These are phyloP conservation scores for Talaromyces sp. DNA, from an alignment of 2,329 filamentous ascomycete species.

Conservation along the genomic window DNA sequence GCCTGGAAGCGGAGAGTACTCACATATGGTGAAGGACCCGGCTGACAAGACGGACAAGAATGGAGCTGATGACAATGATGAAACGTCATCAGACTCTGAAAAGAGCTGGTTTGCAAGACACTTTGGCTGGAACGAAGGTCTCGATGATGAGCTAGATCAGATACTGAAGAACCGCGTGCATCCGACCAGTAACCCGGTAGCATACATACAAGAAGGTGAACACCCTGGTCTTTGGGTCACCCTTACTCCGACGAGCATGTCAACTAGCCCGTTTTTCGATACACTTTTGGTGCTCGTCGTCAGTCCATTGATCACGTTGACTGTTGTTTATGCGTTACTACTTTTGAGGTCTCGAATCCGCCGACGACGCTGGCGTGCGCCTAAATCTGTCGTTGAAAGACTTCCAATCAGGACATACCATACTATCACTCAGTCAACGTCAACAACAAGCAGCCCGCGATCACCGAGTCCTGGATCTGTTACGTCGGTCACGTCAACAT, in stretches of 20 bases:
- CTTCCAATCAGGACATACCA: slow-evolving; percentile 96
- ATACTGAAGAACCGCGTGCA: slow-evolving; percentile 7
- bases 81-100: not conserved
- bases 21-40: slow-evolving; percentile 27
- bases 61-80: not conserved
- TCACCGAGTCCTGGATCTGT: slow-evolving; percentile 59
- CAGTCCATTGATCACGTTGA: slow-evolving; percentile 86
- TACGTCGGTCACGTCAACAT: slow-evolving; percentile 65
- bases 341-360: slow-evolving; percentile 85
- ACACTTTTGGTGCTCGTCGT: slow-evolving; percentile 95
- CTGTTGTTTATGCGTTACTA: slow-evolving; percentile 85
- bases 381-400: slow-evolving; percentile 90
- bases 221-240: slow-evolving; percentile 92
- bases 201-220: slow-evolving; percentile 17
- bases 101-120: slow-evolving; percentile 33
- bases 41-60: slow-evolving; percentile 27
- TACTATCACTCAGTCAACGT: slow-evolving; percentile 65
- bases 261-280: slow-evolving; percentile 90
- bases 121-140: slow-evolving; percentile 30
- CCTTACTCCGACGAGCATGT: slow-evolving; percentile 81
- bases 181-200: slow-evolving; percentile 18
- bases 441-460: slow-evolving; percentile 53
- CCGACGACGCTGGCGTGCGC: slow-evolving; percentile 88
- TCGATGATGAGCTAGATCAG: slow-evolving; percentile 17
- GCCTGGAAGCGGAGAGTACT: slow-evolving; percentile 70